Base-by-base conservation (phyloP, 1,139 yeast genomes). In the Sugiyamaella neomexicana region DNA sequence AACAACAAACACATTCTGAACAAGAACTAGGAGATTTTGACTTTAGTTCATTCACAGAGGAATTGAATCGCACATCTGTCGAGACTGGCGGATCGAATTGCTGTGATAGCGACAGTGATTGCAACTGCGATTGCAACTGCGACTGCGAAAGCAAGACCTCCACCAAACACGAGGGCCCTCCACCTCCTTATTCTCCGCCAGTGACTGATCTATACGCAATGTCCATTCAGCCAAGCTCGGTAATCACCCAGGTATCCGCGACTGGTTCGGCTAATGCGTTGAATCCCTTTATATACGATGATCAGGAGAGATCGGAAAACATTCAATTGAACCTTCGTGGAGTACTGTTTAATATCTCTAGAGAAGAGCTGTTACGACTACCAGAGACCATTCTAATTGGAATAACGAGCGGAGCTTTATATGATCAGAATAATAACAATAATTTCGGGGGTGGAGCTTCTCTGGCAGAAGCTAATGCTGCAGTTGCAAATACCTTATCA, bases 361-460 rank as follows among this genome's bases (percentile, higher is more conserved):
- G 97, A 60, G 96, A 89, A 62, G 97, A 89, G 68, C 78, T 93
- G 61, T 85, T 90, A 86, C 83, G 91, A 55, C 75, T 93, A 52
- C 98, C 99, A 1, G 98, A 95, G 69, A 83, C 93, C 60, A 84
- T 95, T 32, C 75, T 95, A 58, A 79, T 91, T 54, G 89, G 97
- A 62, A 53, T 95, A 84, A 70, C 98, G 13, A 88, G 89, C 61
- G 97, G 98, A 37, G 91, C 90, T 5, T 85, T 88, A 67, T 78
- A 88, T 56, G 46, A 48, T 32, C 44, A 27, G 31, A 50, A 89
- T 67, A 77, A 78, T 54, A 9, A 20, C 25, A 20, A 20, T 5
- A 20, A 20, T 5, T 20, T 20, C 5, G 73, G 80, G 52, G 95
- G 95, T 2, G 84, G 55, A 41, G 56, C 46, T 39, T 55, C 44